A percentile compares a stretch with the other conserved stretches of the same genome.
phyloP scores from a whole-genome alignment of 1,284 basidiomycete genomes.

The Anthracocystis setariae region DNA sequence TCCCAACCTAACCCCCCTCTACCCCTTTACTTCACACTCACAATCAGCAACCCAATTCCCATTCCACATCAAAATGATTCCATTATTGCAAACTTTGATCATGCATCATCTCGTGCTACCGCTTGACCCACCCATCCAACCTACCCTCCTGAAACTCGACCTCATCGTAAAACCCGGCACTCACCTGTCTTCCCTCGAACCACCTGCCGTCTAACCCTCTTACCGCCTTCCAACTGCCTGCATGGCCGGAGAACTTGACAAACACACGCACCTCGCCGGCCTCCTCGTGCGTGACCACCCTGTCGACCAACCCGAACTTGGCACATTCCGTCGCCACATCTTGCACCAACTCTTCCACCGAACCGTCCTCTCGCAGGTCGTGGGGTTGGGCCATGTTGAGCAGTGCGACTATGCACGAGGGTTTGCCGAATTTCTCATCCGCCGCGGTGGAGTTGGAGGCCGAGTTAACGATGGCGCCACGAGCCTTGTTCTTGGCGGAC shows the following conservation, averaged over 20 bases:
- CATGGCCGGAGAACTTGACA: conserved; percentile 56
- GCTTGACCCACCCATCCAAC: no score
- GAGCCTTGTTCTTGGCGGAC: neutral
- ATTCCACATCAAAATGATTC: no score
- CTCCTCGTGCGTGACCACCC: conserved; percentile 28
- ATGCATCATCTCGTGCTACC: no score
- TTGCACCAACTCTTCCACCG: conserved; percentile 11
- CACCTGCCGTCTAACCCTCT: conserved; percentile 47
- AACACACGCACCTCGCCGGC: conserved; percentile 42
- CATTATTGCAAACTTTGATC: no score
- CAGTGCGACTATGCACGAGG: conserved; percentile 24
- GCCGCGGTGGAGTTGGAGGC: no score
- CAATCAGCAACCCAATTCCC: no score
- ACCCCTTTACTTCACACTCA: neutral
- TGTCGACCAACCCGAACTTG: conserved; percentile 52
- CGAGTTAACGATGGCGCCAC: conserved; percentile 12
- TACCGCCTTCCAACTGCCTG: conserved; percentile 54
- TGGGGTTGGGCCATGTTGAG: conserved; percentile 14
- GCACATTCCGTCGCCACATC: conserved; percentile 42
- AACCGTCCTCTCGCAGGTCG: conserved; percentile 1
- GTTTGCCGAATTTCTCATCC: conserved; percentile 19
- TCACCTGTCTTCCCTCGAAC: conserved; percentile 29
- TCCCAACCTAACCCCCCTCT: neutral
- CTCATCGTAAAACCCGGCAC: conserved; percentile 17
- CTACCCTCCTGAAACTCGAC: no score